Conservation (phyloP, 352 stramenopile species). For the Globisporangium orthogonon region DNA sequence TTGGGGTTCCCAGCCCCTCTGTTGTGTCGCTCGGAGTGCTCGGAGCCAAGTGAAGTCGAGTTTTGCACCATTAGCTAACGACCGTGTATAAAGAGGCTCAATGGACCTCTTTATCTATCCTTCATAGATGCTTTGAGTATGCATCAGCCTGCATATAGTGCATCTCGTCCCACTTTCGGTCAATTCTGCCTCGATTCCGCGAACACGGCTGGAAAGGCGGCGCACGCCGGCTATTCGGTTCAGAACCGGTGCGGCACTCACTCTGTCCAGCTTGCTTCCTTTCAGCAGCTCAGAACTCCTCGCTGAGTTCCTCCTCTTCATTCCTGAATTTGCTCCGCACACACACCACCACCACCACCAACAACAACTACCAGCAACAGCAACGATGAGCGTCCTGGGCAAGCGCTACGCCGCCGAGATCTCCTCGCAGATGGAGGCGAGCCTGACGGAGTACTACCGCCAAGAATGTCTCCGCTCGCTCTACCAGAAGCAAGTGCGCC, state of each 20-base stretch:
- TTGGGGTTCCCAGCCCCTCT: not conserved
- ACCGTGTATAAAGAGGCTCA: no score
- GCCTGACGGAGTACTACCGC: conserved; percentile 79
- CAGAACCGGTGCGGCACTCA: no score
- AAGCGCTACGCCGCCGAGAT: conserved; percentile 69
- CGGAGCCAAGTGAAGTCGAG: not conserved
- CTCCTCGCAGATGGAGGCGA: conserved; percentile 39
- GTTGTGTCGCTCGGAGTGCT: not conserved
- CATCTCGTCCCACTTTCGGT: no score
- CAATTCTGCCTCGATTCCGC: not conserved
- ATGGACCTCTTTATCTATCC: no score
- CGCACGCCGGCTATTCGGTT: not conserved
- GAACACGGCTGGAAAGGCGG: not conserved
- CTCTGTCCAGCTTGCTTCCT: no score
- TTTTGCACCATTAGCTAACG: no score
- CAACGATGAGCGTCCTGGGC: conserved; percentile 34
- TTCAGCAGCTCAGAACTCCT: not conserved
- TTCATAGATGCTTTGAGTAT: no score
- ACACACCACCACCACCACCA: conserved; percentile 6
- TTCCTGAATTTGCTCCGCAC: conserved; percentile 32
- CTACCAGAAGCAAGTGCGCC: conserved; percentile 55
- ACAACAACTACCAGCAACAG: conserved; percentile 12
- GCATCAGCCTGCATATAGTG: no score
- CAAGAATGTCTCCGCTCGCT: conserved; percentile 72
- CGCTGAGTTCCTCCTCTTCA: conserved; percentile 12